Evolutionary conservation across 768 basidiomycete species (phyloP).

Genomic region (Dioszegia aurantiaca): DNA sequence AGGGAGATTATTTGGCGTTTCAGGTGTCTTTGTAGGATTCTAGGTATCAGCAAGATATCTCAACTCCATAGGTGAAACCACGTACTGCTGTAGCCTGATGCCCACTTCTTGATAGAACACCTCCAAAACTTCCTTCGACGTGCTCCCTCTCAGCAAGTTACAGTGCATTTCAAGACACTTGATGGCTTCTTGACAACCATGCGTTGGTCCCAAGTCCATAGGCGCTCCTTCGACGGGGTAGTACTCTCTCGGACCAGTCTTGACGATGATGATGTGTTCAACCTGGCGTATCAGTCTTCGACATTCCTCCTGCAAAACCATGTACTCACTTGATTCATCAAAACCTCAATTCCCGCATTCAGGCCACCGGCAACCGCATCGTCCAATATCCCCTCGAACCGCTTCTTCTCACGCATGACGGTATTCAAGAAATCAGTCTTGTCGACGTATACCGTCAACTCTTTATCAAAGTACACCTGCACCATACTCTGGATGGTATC

Average conservation of each 20-base stretch:
- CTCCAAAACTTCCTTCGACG: constrained; percentile 91
- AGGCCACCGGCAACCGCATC: constrained; percentile 89
- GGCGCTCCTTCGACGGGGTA: constrained; percentile 77
- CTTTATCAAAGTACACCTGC: constrained; percentile 97
- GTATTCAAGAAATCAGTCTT: constrained; percentile 87
- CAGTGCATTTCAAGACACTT: constrained; percentile 86
- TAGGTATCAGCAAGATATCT: constrained; percentile 44
- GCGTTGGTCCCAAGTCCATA: constrained; percentile 78
- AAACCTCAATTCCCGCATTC: constrained; percentile 89
- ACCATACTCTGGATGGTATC: constrained; percentile 97
- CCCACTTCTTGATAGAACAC: constrained; percentile 98
- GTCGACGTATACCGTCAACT: constrained; percentile 83
- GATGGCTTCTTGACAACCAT: constrained; percentile 85
- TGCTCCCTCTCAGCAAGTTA: constrained; percentile 83
- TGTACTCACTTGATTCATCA: constrained; percentile 79
- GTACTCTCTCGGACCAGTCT: constrained; percentile 81
- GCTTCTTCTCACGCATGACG: constrained; percentile 94
- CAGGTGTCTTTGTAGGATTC: constrained; percentile 92
- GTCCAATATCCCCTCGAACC: constrained; percentile 86
- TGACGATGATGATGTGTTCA: constrained; percentile 81
- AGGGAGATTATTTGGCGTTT: constrained; percentile 96
- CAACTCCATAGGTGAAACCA: constrained; percentile 21
- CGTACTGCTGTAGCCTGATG: constrained; percentile 76
- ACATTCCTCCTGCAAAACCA: background rate
- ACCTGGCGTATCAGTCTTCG: constrained; percentile 65